phyloP scores from a whole-genome alignment of 2,329 filamentous ascomycete genomes.

The Neonectria sp. region DNA sequence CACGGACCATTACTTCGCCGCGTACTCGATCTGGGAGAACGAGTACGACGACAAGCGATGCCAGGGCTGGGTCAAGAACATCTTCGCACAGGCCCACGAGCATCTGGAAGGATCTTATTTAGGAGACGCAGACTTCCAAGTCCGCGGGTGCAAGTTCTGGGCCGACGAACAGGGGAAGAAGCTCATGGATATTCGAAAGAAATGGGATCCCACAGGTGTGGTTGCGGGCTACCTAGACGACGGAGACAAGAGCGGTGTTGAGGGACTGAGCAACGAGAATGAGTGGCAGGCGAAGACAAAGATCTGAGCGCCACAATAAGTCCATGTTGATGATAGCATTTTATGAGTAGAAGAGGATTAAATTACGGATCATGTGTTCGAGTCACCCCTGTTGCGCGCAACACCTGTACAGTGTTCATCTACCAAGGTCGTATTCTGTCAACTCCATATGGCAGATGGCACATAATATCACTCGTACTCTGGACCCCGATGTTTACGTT shows the following conservation, averaged over 20 bases:
- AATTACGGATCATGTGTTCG: too few relatives aligned
- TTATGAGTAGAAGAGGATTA: neutral
- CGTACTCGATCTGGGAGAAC: conserved; percentile 67
- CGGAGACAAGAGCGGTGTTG: conserved; percentile 58
- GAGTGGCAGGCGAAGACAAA: conserved; percentile 48
- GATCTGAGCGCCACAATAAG: conserved; percentile 7
- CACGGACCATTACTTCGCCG: conserved; percentile 69
- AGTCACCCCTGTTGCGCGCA: too few relatives aligned
- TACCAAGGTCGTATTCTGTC: too few relatives aligned
- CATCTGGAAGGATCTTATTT: conserved; percentile 66
- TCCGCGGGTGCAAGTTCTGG: conserved; percentile 64
- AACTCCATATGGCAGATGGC: too few relatives aligned
- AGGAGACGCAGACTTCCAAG: conserved; percentile 68
- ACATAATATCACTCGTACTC: too few relatives aligned
- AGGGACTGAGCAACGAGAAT: conserved; percentile 59
- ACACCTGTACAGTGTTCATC: too few relatives aligned
- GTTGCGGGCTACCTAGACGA: conserved; percentile 63
- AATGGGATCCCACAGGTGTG: conserved; percentile 57
- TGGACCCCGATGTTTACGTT: too few relatives aligned
- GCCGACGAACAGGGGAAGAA: conserved; percentile 55
- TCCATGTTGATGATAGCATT: neutral
- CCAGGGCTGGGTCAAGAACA: conserved; percentile 59
- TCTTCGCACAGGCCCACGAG: conserved; percentile 57
- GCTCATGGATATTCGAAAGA: conserved; percentile 59
- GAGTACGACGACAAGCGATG: conserved; percentile 60